phyloP scores from a whole-genome alignment of 805 yeast genomes.

The Zygosaccharomyces gambellarensis region DNA sequence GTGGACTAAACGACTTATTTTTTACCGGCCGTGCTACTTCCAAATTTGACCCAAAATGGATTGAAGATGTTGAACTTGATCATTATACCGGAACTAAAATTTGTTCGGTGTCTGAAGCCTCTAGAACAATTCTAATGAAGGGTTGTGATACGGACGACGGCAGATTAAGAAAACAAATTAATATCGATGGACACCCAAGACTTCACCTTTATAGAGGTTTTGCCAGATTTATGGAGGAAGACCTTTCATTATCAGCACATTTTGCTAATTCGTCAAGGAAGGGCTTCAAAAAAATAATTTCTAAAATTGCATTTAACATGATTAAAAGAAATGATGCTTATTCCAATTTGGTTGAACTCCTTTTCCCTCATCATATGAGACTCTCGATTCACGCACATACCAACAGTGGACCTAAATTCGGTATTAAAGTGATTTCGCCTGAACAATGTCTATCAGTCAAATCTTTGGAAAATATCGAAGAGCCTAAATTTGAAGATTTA shows the following conservation, averaged over 20 bases:
- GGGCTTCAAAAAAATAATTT: conserved; percentile 45
- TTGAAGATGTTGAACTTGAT: conserved; percentile 28
- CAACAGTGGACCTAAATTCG: conserved; percentile 57
- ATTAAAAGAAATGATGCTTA: conserved; percentile 61
- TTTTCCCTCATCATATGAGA: conserved; percentile 56
- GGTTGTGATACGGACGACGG: conserved; percentile 55
- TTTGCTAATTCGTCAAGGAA: conserved; percentile 41
- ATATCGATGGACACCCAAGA: conserved; percentile 51
- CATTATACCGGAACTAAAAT: conserved; percentile 41
- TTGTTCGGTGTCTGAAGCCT: conserved; percentile 36
- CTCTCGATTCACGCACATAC: conserved; percentile 59
- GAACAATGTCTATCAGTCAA: conserved; percentile 44
- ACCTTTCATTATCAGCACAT: conserved; percentile 41
- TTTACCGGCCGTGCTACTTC: conserved; percentile 30
- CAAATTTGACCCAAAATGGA: conserved; percentile 30
- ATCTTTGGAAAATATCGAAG: conserved; percentile 37
- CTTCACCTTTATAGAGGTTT: conserved; percentile 52
- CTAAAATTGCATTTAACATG: conserved; percentile 59
- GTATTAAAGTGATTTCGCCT: conserved; percentile 44
- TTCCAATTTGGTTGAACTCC: conserved; percentile 54
- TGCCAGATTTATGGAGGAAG: conserved; percentile 56
- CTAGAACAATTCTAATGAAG: conserved; percentile 41
- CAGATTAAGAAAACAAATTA: conserved; percentile 56
- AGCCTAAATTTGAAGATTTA: conserved; percentile 47
- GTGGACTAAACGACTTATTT: conserved; percentile 40